Percentiles rank a stretch among this genome's conserved stretches.
phyloP scores from a whole-genome alignment of 495 filamentous ascomycete species.

The Clavariopsis aquatica region DNA sequence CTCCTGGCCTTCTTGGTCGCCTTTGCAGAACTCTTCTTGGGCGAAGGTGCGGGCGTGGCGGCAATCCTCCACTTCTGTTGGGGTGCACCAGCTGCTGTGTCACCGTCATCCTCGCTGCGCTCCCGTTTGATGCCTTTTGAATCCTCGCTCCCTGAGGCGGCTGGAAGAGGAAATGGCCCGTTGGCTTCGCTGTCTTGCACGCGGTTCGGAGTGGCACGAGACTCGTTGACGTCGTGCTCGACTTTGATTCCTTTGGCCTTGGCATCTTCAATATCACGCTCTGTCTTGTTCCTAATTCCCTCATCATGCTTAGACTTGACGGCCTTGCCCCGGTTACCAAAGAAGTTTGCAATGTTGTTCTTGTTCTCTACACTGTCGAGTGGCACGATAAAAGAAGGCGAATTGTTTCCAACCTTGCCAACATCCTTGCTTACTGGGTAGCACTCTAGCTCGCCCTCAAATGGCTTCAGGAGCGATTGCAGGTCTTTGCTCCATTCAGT shows the following conservation, averaged over 20 bases:
- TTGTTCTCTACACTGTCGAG: constrained; percentile 83
- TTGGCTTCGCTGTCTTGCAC: constrained; percentile 52
- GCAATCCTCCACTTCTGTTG: constrained; percentile 31
- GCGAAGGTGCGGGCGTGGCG: constrained; percentile 12
- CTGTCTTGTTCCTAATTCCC: constrained; percentile 25
- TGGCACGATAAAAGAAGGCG: constrained; percentile 76
- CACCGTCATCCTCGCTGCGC: constrained; percentile 45
- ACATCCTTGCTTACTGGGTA: constrained; percentile 88
- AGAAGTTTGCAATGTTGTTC: constrained; percentile 90
- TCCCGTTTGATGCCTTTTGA: constrained; percentile 57
- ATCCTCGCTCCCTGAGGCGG: constrained; percentile 1
- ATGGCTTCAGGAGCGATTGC: constrained; percentile 75
- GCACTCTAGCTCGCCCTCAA: constrained; percentile 73
- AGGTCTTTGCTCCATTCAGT: constrained; percentile 76
- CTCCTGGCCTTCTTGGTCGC: constrained; percentile 50
- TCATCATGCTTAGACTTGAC: constrained; percentile 35
- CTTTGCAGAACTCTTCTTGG: constrained; percentile 35
- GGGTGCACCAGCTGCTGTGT: constrained; percentile 40
- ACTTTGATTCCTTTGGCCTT: constrained; percentile 41
- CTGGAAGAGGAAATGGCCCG: constrained; percentile 49
- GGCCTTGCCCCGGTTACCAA: constrained; percentile 58
- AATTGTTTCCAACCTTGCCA: constrained; percentile 94
- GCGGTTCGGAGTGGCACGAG: constrained; percentile 48
- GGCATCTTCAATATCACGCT: constrained; percentile 40
- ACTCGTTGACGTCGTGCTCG: constrained; percentile 45